phyloP scores from a whole-genome alignment of 169 alveolate species.

The Plasmodium inui region DNA sequence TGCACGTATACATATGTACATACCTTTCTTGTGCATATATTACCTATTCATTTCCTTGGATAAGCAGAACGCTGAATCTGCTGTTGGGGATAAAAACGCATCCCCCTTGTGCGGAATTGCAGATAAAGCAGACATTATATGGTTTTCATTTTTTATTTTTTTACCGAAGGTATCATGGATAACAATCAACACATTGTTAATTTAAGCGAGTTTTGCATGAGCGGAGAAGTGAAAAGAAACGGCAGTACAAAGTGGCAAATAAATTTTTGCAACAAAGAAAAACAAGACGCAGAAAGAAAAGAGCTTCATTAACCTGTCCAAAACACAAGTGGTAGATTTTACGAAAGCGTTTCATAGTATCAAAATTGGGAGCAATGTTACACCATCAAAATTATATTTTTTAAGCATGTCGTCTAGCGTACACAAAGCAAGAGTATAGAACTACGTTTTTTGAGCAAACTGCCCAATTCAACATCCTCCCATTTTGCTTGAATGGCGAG shows the following conservation, averaged over 20 bases:
- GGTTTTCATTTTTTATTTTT: conserved; percentile 24
- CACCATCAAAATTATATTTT: background rate
- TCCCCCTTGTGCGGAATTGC: background rate
- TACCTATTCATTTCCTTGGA: background rate
- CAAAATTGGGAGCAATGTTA: background rate
- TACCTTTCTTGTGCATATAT: background rate
- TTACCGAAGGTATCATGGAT: conserved; percentile 71
- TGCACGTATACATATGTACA: background rate
- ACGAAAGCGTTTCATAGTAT: background rate
- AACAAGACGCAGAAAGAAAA: background rate
- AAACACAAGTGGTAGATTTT: background rate
- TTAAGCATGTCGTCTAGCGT: background rate
- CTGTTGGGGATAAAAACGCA: background rate
- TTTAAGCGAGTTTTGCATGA: background rate
- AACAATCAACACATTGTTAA: conserved; percentile 34
- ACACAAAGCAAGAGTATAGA: conserved; percentile 7
- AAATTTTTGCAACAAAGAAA: conserved; percentile 8
- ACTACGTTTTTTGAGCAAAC: background rate
- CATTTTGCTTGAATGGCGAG: background rate
- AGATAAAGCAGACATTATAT: background rate
- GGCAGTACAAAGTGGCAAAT: background rate
- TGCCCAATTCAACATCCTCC: background rate
- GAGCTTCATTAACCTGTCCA: background rate
- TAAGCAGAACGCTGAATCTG: background rate
- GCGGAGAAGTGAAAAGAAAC: background rate